Conservation (phyloP, 257 asterid genomes). For the Coffea canephora region DNA sequence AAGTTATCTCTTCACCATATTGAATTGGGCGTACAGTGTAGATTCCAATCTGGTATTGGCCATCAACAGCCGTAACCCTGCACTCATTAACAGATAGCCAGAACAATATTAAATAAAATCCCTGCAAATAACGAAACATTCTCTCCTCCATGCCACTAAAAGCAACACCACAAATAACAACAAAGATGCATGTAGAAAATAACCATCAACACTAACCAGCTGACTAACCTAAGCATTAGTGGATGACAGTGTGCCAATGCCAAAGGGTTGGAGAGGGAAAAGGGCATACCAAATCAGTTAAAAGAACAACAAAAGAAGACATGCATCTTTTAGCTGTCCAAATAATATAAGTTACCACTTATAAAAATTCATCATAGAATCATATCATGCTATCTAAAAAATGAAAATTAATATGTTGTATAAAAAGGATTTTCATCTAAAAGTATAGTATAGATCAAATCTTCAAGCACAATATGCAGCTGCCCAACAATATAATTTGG, state of each 20-base stretch:
- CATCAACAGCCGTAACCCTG: slow-evolving; percentile 99
- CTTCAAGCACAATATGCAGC: background rate
- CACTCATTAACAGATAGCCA: slow-evolving; percentile 22
- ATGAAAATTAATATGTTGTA: background rate
- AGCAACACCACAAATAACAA: background rate
- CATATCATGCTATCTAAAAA: background rate
- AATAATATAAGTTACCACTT: background rate
- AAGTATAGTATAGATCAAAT: background rate
- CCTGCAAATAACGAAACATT: background rate
- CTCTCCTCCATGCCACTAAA: background rate
- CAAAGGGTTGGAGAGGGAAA: background rate
- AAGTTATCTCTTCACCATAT: slow-evolving; percentile 95
- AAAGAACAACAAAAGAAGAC: background rate
- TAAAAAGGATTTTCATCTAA: background rate
- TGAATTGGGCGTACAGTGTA: slow-evolving; percentile 88
- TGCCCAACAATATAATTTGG: background rate
- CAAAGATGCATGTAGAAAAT: background rate
- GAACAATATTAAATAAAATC: slow-evolving; percentile 1
- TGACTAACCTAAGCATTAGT: background rate
- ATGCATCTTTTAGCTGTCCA: background rate
- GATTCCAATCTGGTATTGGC: slow-evolving; percentile 98
- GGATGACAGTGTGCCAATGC: background rate
- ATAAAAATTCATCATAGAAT: background rate
- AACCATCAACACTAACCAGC: background rate
- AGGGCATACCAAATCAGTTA: background rate